Evolutionary conservation across 176 grass and related monocot genomes (phyloP).

Genomic region (Triticum monococcum): DNA sequence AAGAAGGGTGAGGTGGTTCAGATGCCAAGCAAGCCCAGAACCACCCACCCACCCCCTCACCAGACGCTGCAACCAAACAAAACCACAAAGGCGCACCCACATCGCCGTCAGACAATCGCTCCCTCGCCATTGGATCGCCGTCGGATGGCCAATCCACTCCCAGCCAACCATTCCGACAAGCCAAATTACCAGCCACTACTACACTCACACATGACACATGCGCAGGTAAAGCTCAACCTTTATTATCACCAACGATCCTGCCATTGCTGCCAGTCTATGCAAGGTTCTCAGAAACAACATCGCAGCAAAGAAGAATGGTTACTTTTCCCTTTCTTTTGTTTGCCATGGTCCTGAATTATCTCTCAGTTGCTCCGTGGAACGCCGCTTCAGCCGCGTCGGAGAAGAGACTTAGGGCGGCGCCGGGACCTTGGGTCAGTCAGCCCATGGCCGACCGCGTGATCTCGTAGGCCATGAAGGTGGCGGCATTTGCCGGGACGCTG

Average conservation of each 20-base stretch:
- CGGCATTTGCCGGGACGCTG: conserved; percentile 80
- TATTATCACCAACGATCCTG: conserved; percentile 24
- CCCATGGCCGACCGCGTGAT: conserved; percentile 61
- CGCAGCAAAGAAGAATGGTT: not conserved
- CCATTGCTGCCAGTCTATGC: conserved; percentile 15
- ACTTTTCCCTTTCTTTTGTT: not conserved
- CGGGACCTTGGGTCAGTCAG: conserved; percentile 26
- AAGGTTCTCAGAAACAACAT: not conserved
- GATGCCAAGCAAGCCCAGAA: conserved; percentile 7
- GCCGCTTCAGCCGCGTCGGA: not conserved
- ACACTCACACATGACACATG: not conserved
- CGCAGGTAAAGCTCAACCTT: conserved; percentile 3
- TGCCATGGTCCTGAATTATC: not conserved
- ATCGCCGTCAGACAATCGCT: conserved; percentile 4
- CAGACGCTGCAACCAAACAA: conserved; percentile 30
- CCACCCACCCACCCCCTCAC: not conserved
- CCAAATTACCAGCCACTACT: not conserved
- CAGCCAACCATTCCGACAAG: conserved; percentile 41
- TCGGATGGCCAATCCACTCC: conserved; percentile 34
- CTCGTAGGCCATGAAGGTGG: conserved; percentile 80
- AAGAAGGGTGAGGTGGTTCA: conserved; percentile 9
- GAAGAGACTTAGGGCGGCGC: not conserved
- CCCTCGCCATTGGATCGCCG: conserved; percentile 40
- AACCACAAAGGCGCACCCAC: not conserved
- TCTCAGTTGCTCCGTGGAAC: not conserved